Evolutionary conservation across 108 stramenopile species (phyloP), one percentile per base, ranked within the genome.

Genomic region (Cyclostephanos tholiformis): DNA sequence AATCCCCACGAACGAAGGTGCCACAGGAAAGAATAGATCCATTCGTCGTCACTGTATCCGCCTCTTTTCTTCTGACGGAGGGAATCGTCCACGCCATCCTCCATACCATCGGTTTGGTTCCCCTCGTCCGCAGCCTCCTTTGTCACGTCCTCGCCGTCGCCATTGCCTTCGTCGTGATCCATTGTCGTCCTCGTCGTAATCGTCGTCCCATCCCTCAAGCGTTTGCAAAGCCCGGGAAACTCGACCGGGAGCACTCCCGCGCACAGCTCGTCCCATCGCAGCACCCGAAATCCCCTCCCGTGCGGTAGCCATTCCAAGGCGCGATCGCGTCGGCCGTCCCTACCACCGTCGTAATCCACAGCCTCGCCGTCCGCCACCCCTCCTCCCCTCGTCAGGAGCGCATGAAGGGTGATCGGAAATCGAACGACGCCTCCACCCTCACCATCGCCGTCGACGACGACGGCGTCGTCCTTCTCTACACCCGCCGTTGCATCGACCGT

Each of bases 1-100:
- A 90, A 90, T 50, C 89, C 89, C 86, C 84, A 90, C 0, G 84
- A 80, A 41, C 74, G 63, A 32, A 87, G 23, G 38, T 87, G 75
- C 67, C 67, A 76, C 67, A 90, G 63, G 82, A 90, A 90, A 1
- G 83, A 72, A 61, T 90, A 83, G 29, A 90, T 82, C 41, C 80
- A 80, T 41, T 82, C 83, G n/a, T 79, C 86, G 29, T 79, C 30
- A 12, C 27, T 65, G 36, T 38, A 39, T 8, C n/a, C 19, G 19
- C 19, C 59, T 10, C 23, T 19, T 53, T 53, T 53, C 52, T 53
- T 53, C 52, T 53, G 19, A 10, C 20, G 52, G 8, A 19, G 7
- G 4, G 1, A 53, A 53, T 25, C 23, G 20, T 51, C 50, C 17
- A 4, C 20, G 20, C 20, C 50, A n/a, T n/a, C n/a, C n/a, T n/a